Conservation (phyloP, 192 early-diverging fungal genomes). For the Coemansia sp. region DNA sequence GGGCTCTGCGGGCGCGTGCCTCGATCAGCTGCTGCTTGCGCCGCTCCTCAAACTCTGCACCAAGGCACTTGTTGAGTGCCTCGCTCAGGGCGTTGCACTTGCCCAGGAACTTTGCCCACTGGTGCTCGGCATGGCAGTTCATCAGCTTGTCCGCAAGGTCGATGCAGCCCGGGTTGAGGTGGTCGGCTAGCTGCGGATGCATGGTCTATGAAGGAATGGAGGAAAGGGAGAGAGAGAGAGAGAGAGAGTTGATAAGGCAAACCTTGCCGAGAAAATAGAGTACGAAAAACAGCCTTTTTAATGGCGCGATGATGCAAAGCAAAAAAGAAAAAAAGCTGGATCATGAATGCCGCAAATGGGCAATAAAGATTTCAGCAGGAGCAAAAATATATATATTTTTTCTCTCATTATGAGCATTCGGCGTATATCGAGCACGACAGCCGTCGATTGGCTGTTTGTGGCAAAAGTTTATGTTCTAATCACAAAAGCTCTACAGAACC, state of each 20-base stretch:
- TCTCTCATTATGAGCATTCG: neutral
- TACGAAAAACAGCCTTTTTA: neutral
- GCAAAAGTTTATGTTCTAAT: neutral
- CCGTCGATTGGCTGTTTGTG: neutral
- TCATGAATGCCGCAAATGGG: neutral
- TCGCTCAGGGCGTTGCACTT: conserved; percentile 55
- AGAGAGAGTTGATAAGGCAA: neutral
- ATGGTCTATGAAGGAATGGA: no score
- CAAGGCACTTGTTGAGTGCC: conserved; percentile 48
- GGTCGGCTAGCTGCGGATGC: conserved; percentile 51
- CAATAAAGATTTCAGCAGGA: neutral
- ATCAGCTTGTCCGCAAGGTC: conserved; percentile 40
- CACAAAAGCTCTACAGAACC: conserved; percentile 58
- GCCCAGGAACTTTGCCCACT: conserved; percentile 49
- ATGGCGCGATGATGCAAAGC: neutral
- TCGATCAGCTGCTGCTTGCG: conserved; percentile 47
- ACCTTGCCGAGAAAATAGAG: no score
- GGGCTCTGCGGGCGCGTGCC: conserved; percentile 33
- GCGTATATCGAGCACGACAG: neutral
- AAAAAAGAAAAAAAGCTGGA: conserved; percentile 2
- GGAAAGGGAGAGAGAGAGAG: no score
- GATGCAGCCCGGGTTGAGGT: conserved; percentile 48
- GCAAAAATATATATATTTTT: neutral
- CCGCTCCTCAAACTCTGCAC: conserved; percentile 42
- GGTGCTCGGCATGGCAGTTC: conserved; percentile 44